Base-by-base conservation (phyloP, 495 filamentous ascomycete species). In the Letharia lupina region DNA sequence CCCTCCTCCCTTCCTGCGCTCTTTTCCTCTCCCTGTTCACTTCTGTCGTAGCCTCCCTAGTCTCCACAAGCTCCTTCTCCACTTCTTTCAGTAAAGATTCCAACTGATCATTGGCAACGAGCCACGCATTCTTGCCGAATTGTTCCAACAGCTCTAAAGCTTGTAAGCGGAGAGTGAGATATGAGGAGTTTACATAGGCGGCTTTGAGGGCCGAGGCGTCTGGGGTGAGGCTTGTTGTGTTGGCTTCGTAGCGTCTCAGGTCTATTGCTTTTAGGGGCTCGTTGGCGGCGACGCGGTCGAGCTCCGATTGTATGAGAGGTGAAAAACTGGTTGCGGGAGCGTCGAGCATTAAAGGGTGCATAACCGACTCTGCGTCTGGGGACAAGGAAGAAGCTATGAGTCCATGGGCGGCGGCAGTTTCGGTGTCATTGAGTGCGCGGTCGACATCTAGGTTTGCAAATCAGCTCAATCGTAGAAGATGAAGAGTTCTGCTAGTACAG, bases 41-140 rank as follows among this genome's bases (percentile, higher is more conserved):
- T 33, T 81, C 72, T 75, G 94, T 91, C 63, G 88, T 80, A 71
- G 87, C 82, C 64, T 79, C 77, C 77, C 85, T 87, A 35, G 78
- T 75, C 40, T 78, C 83, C 23, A 83, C 87, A 69, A 98, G 78
- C 68, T 96, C 91, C 67, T 80, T 81, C 81, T 97, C 93, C n/a
- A 95, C 68, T 5, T 71, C 76, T 20, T 82, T 79, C 61, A 97
- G 77, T 39, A 91, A 81, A 52, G 83, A 84, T 74, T 96, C 92
- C 37, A 91, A 68, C 65, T 91, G 84, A 66, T 83, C 81, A 76
- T 98, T 98, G 10, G 85, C 87, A 15, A 96, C 81, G 63, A 98
- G 78, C 93, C 93, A 97, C 18, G 62, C 65, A 31, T 70, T 69
- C 40, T 62, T 62, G 12, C 69, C 71, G 28, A 57, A 69, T 12